A percentile compares a stretch with the other conserved stretches of the same genome.
Evolutionary conservation across 2,329 filamentous ascomycete species (phyloP).

Genomic region (Leptographium lundbergii): DNA sequence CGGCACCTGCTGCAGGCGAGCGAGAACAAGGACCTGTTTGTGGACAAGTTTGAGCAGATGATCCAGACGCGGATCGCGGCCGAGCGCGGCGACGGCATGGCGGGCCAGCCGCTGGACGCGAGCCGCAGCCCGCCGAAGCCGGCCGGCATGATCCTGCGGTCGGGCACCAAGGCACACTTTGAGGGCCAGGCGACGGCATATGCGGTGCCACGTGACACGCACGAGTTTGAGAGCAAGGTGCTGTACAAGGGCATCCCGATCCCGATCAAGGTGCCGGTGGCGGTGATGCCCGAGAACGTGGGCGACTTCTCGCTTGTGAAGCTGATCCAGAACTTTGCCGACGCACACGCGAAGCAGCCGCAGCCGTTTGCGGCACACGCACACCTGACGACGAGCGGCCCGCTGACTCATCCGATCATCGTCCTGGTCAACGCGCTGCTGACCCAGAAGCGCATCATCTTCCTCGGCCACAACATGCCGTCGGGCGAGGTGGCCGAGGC

Average conservation of each 20-base stretch:
- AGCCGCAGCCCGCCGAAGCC: constrained; percentile 33
- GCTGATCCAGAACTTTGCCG: constrained; percentile 87
- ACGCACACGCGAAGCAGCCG: constrained; percentile 66
- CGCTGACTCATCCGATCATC: constrained; percentile 85
- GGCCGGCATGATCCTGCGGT: constrained; percentile 39
- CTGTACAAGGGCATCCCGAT: constrained; percentile 95
- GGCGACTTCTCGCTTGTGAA: constrained; percentile 97
- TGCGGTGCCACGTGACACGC: constrained; percentile 78
- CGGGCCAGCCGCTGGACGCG: constrained; percentile 32
- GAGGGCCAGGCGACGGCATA: constrained; percentile 50
- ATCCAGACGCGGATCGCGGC: constrained; percentile 68
- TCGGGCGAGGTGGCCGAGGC: constrained; percentile 95
- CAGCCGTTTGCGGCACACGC: constrained; percentile 79
- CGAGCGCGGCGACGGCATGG: constrained; percentile 28
- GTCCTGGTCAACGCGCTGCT: constrained; percentile 88
- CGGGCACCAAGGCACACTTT: constrained; percentile 50
- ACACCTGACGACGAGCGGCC: constrained; percentile 84
- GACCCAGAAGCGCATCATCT: constrained; percentile 93
- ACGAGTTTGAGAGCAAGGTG: constrained; percentile 93
- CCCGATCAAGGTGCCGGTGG: constrained; percentile 90
- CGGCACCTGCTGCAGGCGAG: constrained; percentile 76
- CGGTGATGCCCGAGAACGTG: constrained; percentile 87
- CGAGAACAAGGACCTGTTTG: constrained; percentile 90
- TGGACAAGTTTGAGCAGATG: constrained; percentile 96
- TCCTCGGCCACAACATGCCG: constrained; percentile 87